These are phyloP conservation scores for Infundibulicybe gibba DNA, from an alignment of 768 basidiomycete genomes.

Conservation along the genomic window DNA sequence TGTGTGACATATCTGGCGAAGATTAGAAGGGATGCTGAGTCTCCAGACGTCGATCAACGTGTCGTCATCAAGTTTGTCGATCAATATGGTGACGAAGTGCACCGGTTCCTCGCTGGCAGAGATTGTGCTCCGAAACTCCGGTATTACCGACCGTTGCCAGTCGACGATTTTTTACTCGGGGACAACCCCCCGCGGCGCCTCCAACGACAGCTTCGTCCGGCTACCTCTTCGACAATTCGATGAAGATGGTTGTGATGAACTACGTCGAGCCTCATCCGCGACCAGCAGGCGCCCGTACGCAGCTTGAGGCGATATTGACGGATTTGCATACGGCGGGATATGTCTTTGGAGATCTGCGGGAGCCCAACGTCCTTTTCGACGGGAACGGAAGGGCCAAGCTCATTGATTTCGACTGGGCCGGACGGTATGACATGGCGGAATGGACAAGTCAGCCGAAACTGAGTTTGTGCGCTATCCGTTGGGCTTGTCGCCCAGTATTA, in stretches of 20 bases:
- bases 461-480: no score
- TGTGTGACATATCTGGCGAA: constrained; percentile 20
- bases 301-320: no score
- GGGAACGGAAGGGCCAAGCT: neutral
- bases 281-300: no score
- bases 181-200: neutral
- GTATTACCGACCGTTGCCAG: neutral
- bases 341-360: neutral
- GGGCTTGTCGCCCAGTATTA: no score
- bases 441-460: no score
- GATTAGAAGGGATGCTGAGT: neutral
- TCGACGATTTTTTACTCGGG: neutral
- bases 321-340: neutral
- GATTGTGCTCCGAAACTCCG: neutral
- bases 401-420: neutral
- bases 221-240: neutral
- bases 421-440: no score
- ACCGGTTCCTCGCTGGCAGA: neutral
- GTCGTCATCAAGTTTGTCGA: neutral
- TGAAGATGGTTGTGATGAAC: neutral
- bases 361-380: neutral
- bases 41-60: no score
- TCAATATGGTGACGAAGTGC: neutral
- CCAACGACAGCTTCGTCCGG: neutral
- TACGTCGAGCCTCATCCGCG: no score